Evolutionary conservation across 75 land plant species (phyloP), one percentile per base, ranked within the genome.

Genomic region (Cupressus sempervirens): DNA sequence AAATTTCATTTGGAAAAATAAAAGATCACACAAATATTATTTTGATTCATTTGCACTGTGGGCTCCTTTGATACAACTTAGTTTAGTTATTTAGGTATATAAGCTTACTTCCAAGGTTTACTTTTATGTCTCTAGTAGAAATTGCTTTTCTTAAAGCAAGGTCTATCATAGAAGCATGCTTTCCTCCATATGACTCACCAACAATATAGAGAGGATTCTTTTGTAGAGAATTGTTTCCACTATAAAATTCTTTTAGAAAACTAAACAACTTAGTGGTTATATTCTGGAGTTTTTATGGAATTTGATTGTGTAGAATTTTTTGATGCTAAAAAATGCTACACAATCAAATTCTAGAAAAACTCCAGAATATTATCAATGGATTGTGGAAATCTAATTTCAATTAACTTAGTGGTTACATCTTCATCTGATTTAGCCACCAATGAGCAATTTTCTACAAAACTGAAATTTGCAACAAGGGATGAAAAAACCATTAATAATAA

Each of bases 161-260:
- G 12, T 90, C 95, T 48, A 88, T 85, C 70, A 91, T 90, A 36
- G 88, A 91, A 50, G 97, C 98, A 89, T 87, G 91, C 80, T 94
- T 96, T 56, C 97, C 95, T 76, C 97, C 97, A 88, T 96, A 96
- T 45, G 96, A 94, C 87, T 96, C 95, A 58, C 96, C 96, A 29
- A 93, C 93, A 18, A 96, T 76, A 82, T 82, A 96, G 29, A 96
- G 88, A 76, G 95, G 94, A 76, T 89, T 93, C 34, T 88, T 90
- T 81, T 91, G 92, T 4, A 96, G 91, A 8, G n/a, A 53, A n/a
- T 26, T 58, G 56, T 90, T 90, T 23, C 50, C 81, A 41, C 90
- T 87, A 88, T 88, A 95, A 13, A 96, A 81, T 62, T 87, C 43
- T 38, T 84, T 86, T 80, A 96, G 80, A 81, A 95, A 87, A 29